Evolutionary conservation across 495 filamentous ascomycete species (phyloP), one percentile per base, ranked within the genome.

Genomic region (Penicillium fimorum): DNA sequence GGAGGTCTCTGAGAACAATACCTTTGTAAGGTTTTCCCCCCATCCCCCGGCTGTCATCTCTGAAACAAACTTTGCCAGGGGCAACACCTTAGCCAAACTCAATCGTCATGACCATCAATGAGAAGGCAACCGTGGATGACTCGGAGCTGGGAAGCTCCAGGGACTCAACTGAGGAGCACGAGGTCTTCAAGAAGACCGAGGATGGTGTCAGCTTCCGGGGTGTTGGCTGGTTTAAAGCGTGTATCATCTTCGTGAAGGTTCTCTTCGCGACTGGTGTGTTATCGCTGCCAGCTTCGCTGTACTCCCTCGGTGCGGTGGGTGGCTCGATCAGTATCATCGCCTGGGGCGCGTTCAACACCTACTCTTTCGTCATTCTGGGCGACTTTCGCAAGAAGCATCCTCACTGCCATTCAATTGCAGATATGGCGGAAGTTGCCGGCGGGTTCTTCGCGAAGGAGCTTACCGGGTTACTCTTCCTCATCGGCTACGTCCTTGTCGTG

Each of bases 371-470:
- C 37, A 63, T 72, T 27, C 47, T 70, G 4, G 66, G 67, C 18
- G 61, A 72, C 25, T 74, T 74, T 44, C 69, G 70, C 47, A 56
- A 61, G 20, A 27, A 33, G n/a, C 46, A 68, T 46, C 68, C 68
- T 12, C 68, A 74, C 40, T 80, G 76, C 56, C 66, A 70, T 54
- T 69, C 67, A 56, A 84, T 91, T 47, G 84, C 85, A n/a, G 88
- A 93, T 61, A 88, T 83, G 42, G 84, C 84, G 5, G 64, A 80
- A 25, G 71, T 92, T 24, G 78, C 88, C 41, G 79, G 82, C 60
- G 87, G 86, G 2, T 70, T 60, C 15, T 65, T 82, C 22, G 83
- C 61, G 8, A 66, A 67, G 9, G 70, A 72, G 46, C 41, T 80
- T 2, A 67, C 72, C 4, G 78, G 78, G 0, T 50, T 68, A 3